Base-by-base conservation (phyloP, 164 flowering plant genomes). In the Vitis amurensis region DNA sequence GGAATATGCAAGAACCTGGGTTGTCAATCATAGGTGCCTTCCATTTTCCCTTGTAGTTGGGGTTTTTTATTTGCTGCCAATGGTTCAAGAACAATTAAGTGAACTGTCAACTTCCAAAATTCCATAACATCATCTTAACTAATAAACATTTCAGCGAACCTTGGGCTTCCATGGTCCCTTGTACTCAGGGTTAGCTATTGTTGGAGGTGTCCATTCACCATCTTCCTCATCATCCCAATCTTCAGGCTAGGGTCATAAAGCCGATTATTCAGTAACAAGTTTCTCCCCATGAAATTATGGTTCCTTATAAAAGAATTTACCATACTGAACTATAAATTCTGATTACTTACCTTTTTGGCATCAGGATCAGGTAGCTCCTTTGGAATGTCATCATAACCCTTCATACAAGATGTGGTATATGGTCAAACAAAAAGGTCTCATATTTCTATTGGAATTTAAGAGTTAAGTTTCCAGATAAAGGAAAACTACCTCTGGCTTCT, bases 191-290 rank as follows among this genome's bases (percentile, higher is more conserved):
- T 93, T 93, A 52, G 97, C 70, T 63, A 90, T 79, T 47, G 96
- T 91, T 69, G 98, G 96, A 64, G 89, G 86, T 11, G 93, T 89
- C 98, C 98, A 93, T 77, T 91, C 96, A 82, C 97, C 98, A 87
- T 94, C 98, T 76, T 94, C 98, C 80, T 89, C 93, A 68, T 94
- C 98, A 87, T 94, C 97, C 98, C 98, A 94, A 65, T 94, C 98
- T 69, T 92, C 96, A 19, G 96, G 98, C 98, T 94, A 73, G 44
- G 44, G 44, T 37, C 44, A 37, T 37, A 37, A 37, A 37, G 44
- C 7, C 0, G 44, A 37, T 37, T 4, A 37, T 37, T 37, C 44
- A 6, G 7, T 37, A 37, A 37, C 44, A 37, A 37, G 44, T 37
- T 37, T 37, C 44, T 37, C 44, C 7, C 44, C 44, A 37, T 37